phyloP scores from a whole-genome alignment of 495 filamentous ascomycete species.

The Penicillium silybi region DNA sequence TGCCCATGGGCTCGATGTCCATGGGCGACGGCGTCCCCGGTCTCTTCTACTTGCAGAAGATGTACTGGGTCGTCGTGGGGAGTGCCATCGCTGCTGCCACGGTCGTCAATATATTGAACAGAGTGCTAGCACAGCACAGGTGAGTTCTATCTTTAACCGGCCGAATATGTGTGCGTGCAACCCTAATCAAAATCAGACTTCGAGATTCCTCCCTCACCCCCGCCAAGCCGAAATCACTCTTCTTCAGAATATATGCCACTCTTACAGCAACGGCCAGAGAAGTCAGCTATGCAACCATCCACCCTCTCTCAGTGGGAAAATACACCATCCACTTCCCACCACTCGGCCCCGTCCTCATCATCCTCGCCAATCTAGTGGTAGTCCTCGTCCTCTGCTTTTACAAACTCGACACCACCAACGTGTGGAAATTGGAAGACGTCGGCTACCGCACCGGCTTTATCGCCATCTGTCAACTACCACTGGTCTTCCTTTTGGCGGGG shows the following conservation, averaged over 20 bases:
- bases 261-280: slow-evolving; percentile 65
- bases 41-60: slow-evolving; percentile 45
- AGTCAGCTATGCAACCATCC: slow-evolving; percentile 56
- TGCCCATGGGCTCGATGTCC: slow-evolving; percentile 42
- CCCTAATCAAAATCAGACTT: slow-evolving; percentile 13
- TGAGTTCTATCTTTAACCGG: slow-evolving; percentile 10
- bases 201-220: slow-evolving; percentile 42
- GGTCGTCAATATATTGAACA: slow-evolving; percentile 46
- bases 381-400: slow-evolving; percentile 43
- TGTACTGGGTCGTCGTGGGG: slow-evolving; percentile 62
- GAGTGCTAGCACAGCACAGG: slow-evolving; percentile 46
- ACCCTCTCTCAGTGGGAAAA: slow-evolving; percentile 48
- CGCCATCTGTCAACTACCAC: slow-evolving; percentile 73
- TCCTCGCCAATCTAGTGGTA: slow-evolving; percentile 37
- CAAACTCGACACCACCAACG: slow-evolving; percentile 26
- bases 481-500: slow-evolving; percentile 75
- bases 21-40: slow-evolving; percentile 45
- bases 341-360: slow-evolving; percentile 33
- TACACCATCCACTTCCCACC: slow-evolving; percentile 44
- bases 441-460: slow-evolving; percentile 75
- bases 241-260: slow-evolving; percentile 59
- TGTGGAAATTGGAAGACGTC: slow-evolving; percentile 61
- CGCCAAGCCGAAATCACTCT: slow-evolving; percentile 58
- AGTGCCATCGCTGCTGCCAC: slow-evolving; percentile 50
- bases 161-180: too few species aligned